Percentiles rank a stretch among this genome's conserved stretches.
Evolutionary conservation across 768 basidiomycete genomes (phyloP).

Genomic region (Paxillus ammoniavirescens): DNA sequence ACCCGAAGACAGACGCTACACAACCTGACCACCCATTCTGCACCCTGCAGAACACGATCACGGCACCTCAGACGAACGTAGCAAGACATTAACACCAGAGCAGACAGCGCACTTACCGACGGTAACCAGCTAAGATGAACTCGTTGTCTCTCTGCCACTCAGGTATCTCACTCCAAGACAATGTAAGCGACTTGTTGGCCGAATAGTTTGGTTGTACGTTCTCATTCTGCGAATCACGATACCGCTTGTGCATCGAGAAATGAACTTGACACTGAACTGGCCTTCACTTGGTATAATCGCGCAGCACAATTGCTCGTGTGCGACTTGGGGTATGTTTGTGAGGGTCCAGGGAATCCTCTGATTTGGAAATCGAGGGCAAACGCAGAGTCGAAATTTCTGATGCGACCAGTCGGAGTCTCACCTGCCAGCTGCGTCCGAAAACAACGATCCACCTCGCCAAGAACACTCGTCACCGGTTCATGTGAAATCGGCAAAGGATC

Average conservation of each 20-base stretch:
- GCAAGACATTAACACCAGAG: slow-evolving; percentile 4
- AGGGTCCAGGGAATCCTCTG: neutral
- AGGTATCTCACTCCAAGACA: slow-evolving; percentile 58
- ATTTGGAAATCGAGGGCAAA: neutral
- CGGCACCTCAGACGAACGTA: slow-evolving; percentile 1
- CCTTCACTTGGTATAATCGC: neutral
- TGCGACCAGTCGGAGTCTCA: neutral
- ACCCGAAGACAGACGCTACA: slow-evolving; percentile 60
- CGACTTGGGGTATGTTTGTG: neutral
- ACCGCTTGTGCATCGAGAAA: slow-evolving; percentile 17
- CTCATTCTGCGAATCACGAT: slow-evolving; percentile 9
- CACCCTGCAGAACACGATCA: slow-evolving; percentile 36
- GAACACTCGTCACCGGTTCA: neutral
- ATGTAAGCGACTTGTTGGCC: slow-evolving; percentile 20
- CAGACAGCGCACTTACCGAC: slow-evolving; percentile 45
- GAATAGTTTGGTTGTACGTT: slow-evolving; percentile 1
- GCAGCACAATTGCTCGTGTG: neutral
- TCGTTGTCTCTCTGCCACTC: slow-evolving; percentile 76
- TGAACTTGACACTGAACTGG: neutral
- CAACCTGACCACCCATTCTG: slow-evolving; percentile 65
- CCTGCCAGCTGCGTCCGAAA: neutral
- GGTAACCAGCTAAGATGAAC: slow-evolving; percentile 66
- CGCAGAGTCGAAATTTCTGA: neutral
- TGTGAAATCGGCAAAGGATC: slow-evolving; percentile 22
- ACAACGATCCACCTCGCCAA: neutral